These are phyloP conservation scores for Jaminaea rosea DNA, from an alignment of 1,284 basidiomycete species.

Conservation along the genomic window DNA sequence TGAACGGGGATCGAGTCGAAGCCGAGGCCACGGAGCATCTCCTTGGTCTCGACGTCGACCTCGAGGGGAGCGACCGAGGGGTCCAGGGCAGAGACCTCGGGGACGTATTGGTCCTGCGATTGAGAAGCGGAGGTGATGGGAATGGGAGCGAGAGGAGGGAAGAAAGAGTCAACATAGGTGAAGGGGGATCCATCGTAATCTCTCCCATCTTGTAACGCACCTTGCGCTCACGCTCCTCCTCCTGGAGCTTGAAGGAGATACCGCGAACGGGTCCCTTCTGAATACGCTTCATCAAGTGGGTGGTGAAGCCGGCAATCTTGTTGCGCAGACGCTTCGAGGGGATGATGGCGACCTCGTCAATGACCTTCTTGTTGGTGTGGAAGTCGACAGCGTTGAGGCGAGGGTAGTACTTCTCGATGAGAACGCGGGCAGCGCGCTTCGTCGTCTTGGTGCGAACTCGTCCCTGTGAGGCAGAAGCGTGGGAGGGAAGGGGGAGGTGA, in stretches of 20 bases:
- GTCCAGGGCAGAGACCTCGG: constrained; percentile 47
- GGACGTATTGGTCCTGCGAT: constrained; percentile 45
- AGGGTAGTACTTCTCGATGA: constrained; percentile 96
- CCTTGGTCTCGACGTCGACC: constrained; percentile 48
- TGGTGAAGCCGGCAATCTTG: constrained; percentile 99
- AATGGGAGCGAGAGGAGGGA: too few relatives aligned
- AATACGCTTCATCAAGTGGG: constrained; percentile 99
- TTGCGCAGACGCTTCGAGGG: constrained; percentile 98
- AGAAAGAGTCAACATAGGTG: not conserved
- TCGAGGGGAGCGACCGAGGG: constrained; percentile 42
- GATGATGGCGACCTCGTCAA: constrained; percentile 85
- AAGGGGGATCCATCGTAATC: not conserved
- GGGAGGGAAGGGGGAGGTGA: not conserved
- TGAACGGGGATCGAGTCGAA: constrained; percentile 45
- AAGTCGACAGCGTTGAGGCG: constrained; percentile 32
- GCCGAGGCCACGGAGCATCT: constrained; percentile 43
- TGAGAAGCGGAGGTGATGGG: not conserved
- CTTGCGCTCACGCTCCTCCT: constrained; percentile 99
- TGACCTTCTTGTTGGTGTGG: constrained; percentile 94
- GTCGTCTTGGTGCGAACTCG: constrained; percentile 99
- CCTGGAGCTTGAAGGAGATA: constrained; percentile 99
- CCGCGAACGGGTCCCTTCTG: constrained; percentile 98
- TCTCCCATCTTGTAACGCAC: constrained; percentile 42
- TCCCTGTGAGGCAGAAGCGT: constrained; percentile 53
- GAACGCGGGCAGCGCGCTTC: constrained; percentile 95